Percentiles rank a stretch among this genome's conserved stretches.
phyloP scores from a whole-genome alignment of 106 monocot genomes.

The Ottelia alismoides region DNA sequence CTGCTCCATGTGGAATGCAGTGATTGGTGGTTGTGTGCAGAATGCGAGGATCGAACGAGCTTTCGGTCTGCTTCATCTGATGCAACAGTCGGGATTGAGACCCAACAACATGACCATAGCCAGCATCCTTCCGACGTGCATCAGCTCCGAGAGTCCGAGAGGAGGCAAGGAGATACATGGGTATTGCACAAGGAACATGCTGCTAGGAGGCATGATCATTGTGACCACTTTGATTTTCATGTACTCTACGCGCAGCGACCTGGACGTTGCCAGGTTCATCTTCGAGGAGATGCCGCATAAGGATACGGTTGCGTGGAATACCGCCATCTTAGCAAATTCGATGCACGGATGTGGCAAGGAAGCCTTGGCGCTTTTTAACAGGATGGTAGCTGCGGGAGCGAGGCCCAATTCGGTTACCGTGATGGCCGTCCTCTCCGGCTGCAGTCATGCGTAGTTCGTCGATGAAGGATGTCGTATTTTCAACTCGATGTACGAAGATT shows the following conservation, averaged over 20 bases:
- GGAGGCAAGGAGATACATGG: constrained; percentile 47
- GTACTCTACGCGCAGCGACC: constrained; percentile 60
- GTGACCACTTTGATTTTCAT: constrained; percentile 39
- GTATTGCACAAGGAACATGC: constrained; percentile 18
- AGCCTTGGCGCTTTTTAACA: constrained; percentile 24
- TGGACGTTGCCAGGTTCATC: constrained; percentile 28
- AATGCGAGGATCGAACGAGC: constrained; percentile 25
- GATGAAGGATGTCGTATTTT: constrained; percentile 41
- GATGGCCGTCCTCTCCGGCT: constrained; percentile 41
- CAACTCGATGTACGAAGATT: constrained; percentile 28
- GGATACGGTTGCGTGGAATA: constrained; percentile 61
- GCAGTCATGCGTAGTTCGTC: constrained; percentile 51
- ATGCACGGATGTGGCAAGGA: constrained; percentile 67
- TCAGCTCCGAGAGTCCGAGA: constrained; percentile 25
- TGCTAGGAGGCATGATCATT: constrained; percentile 16
- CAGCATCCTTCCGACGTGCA: constrained; percentile 41
- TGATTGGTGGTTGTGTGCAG: constrained; percentile 47
- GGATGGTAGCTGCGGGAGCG: constrained; percentile 25
- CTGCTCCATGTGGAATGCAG: constrained; percentile 53
- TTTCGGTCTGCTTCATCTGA: constrained; percentile 28
- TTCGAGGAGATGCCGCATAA: constrained; percentile 31
- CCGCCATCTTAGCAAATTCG: constrained; percentile 55
- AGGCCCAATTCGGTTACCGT: constrained; percentile 48
- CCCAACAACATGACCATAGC: constrained; percentile 40
- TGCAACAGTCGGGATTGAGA: constrained; percentile 36